Percentiles rank a stretch among this genome's conserved stretches.
Evolutionary conservation across 2,329 filamentous ascomycete species (phyloP).

Genomic region (Helotiales sp.): DNA sequence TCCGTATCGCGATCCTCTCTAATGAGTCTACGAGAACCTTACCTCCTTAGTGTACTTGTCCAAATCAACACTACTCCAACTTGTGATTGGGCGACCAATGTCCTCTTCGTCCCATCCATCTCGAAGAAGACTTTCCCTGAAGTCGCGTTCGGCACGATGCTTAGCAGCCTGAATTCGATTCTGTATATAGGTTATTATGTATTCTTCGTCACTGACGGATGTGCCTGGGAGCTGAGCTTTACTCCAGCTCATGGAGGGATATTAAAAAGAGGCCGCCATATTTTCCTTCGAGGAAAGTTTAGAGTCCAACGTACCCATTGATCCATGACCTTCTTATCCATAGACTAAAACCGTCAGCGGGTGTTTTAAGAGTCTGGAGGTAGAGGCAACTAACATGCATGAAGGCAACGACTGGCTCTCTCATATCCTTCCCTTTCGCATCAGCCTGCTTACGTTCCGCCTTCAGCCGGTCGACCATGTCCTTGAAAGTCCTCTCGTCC

Average conservation of each 20-base stretch:
- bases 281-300: no score
- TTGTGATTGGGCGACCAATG: conserved; percentile 9
- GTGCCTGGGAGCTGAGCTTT: no score
- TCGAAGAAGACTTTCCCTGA: neutral
- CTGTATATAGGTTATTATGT: no score
- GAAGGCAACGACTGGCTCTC: neutral
- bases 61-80: neutral
- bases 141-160: neutral
- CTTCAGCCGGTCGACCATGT: neutral
- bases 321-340: neutral
- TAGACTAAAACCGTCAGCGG: neutral
- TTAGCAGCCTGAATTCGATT: no score
- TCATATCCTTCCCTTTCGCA: neutral
- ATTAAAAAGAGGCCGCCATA: no score
- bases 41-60: neutral
- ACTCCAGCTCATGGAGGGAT: no score
- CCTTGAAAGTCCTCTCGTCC: neutral
- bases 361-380: neutral
- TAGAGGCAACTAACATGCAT: neutral
- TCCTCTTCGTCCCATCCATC: conserved; percentile 9
- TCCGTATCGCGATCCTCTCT: no score
- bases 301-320: no score
- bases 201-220: neutral
- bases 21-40: no score
- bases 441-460: neutral